Conservation (phyloP, 2,329 filamentous ascomycete genomes). For the Coniosporium tulheliwenetii region DNA sequence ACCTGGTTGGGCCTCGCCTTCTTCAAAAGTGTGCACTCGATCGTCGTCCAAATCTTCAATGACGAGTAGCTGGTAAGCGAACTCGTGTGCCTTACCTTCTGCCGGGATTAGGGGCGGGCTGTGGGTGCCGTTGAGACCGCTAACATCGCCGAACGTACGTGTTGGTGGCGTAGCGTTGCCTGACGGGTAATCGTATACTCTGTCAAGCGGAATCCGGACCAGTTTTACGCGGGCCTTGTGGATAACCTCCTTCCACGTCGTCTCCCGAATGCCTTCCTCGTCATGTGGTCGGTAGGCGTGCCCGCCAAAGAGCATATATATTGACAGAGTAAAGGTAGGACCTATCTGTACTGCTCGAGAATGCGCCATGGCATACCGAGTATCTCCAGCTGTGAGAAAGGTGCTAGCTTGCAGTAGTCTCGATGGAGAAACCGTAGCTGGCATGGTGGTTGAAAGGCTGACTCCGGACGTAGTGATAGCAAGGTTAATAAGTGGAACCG, state of each 20-base stretch:
- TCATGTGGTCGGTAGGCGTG: constrained; percentile 46
- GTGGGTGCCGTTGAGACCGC: constrained; percentile 7
- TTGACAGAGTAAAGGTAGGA: constrained; percentile 66
- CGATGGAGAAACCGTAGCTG: constrained; percentile 75
- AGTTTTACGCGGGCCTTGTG: constrained; percentile 83
- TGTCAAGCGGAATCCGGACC: constrained; percentile 48
- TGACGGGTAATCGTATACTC: constrained; percentile 29
- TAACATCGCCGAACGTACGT: constrained; percentile 13
- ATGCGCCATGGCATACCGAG: constrained; percentile 55
- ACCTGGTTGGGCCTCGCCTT: constrained; percentile 38
- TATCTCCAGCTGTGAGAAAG: constrained; percentile 74
- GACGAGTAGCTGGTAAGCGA: constrained; percentile 66
- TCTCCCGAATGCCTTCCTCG: constrained; percentile 42
- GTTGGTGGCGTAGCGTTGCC: constrained; percentile 7
- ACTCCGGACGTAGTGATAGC: constrained; percentile 91
- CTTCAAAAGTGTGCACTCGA: constrained; percentile 50
- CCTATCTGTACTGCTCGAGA: constrained; percentile 63
- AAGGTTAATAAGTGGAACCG: constrained; percentile 80
- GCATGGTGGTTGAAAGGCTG: constrained; percentile 64
- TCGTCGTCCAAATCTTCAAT: constrained; percentile 69
- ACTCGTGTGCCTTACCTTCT: constrained; percentile 42
- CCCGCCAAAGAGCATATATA: constrained; percentile 90
- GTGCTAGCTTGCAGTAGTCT: constrained; percentile 84
- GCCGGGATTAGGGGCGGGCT: constrained; percentile 16
- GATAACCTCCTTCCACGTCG: constrained; percentile 91